Conservation (phyloP, 164 flowering plant genomes). For the Taxillus chinensis region DNA sequence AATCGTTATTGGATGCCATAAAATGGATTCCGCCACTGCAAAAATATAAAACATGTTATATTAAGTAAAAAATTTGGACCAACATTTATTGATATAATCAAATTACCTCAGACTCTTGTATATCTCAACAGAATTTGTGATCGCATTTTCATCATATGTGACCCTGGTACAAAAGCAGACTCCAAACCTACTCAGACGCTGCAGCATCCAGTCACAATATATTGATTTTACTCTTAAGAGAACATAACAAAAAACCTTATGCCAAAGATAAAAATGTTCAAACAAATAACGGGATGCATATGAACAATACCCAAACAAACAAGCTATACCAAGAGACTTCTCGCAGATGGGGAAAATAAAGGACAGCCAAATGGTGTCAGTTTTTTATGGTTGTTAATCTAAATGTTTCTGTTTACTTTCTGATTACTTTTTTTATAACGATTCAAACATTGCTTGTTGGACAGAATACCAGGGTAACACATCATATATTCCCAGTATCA, state of each 20-base stretch:
- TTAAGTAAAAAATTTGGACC: neutral
- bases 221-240: too few species aligned
- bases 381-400: too few species aligned
- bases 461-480: too few species aligned
- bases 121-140: slow-evolving; percentile 67
- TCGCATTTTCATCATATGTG: slow-evolving; percentile 55
- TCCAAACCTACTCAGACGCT: slow-evolving; percentile 52
- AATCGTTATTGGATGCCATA: slow-evolving; percentile 65
- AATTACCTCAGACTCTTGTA: slow-evolving; percentile 44
- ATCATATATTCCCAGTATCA: too few species aligned
- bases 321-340: neutral
- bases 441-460: too few species aligned
- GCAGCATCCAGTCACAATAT: slow-evolving; percentile 5
- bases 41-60: slow-evolving; percentile 6
- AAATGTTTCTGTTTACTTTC: too few species aligned
- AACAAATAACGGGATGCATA: neutral
- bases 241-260: neutral
- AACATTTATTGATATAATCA: neutral
- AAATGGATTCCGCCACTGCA: slow-evolving; percentile 53
- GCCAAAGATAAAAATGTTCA: neutral
- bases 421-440: too few species aligned
- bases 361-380: too few species aligned
- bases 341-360: too few species aligned
- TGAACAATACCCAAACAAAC: neutral
- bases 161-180: slow-evolving; percentile 62